Base-by-base conservation (phyloP, 495 filamentous ascomycete species). In the Podospora tetraspora region DNA sequence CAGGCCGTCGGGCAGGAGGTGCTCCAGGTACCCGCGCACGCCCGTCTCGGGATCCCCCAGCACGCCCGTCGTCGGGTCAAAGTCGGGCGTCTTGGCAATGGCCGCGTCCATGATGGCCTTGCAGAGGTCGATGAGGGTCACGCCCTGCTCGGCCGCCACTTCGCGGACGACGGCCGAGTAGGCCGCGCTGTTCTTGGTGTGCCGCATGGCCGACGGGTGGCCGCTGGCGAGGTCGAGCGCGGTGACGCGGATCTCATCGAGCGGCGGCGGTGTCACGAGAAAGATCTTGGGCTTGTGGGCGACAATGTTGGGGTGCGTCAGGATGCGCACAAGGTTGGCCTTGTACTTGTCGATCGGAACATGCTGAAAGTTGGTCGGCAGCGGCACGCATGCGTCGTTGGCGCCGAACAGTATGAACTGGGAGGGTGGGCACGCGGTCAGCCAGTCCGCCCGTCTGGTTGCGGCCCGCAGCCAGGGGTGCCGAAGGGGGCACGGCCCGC, bases 351-450 rank as follows among this genome's bases (percentile, higher is more conserved):
- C 84, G 22, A 94, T 77, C 3, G 91, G 86, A n/a, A 97, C 85
- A 73, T 92, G 85, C 75, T 96, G 93, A 7, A 79, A 77, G 66
- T 82, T 86, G 23, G 78, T 79, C 16, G 83, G 79, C 57, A 82
- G 77, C 22, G 82, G 81, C n/a, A 94, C 72, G 65, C 83, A 84
- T 8, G 93, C 89, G 76, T 97, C 93, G 74, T 97, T 97, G 72
- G 93, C 91, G 21, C 93, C 93, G 68, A 96, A 87, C 72, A 95
- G 92, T 69, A 97, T 80, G 24, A 89, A 83, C 91, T 94, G 64
- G 23, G 13, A 61, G 29, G 13, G 30, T 61, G n/a, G 34, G 59
- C 66, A 68, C 61, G 10, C 37, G 37, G 43, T 52, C 43, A 52
- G 43, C 43, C n/a, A 61, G 57, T 59, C 64, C 27, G 30, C 63